Percentiles rank a stretch among this genome's conserved stretches.
Evolutionary conservation across 2,329 filamentous ascomycete genomes (phyloP).

Genomic region (Zalaria obscura): DNA sequence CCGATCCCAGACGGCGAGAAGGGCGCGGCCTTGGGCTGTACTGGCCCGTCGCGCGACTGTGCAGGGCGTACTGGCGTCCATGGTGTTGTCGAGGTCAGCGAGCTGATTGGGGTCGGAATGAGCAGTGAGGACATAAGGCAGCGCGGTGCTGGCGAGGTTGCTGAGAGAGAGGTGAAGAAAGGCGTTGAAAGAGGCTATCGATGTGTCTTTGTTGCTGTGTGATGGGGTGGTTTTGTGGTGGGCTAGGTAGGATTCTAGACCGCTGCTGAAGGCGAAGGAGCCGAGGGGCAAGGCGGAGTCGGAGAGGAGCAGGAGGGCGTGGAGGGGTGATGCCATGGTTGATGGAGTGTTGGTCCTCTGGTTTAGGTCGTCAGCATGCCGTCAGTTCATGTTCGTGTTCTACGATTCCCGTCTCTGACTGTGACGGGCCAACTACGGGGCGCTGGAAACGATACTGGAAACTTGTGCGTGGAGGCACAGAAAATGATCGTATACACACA

Average conservation of each 20-base stretch:
- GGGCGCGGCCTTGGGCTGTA: constrained; percentile 59
- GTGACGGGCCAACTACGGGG: no score
- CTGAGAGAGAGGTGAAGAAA: constrained; percentile 60
- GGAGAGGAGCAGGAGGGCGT: constrained; percentile 63
- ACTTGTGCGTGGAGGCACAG: no score
- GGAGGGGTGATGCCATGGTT: constrained; percentile 20
- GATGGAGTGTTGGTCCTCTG: no score
- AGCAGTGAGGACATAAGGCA: constrained; percentile 61
- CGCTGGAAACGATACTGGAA: no score
- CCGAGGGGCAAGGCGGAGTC: constrained; percentile 72
- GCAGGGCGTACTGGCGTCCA: constrained; percentile 64
- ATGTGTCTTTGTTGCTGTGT: constrained; percentile 11
- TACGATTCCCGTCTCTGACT: no score
- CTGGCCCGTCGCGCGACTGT: constrained; percentile 66
- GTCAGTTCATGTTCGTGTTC: no score
- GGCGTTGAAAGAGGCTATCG: constrained; percentile 35
- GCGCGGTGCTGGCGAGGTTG: constrained; percentile 55
- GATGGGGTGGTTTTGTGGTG: constrained; percentile 32
- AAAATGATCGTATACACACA: no score
- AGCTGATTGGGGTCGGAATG: constrained; percentile 42
- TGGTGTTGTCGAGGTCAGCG: constrained; percentile 52
- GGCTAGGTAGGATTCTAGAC: constrained; percentile 68
- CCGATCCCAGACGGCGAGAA: constrained; percentile 60
- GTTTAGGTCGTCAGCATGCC: no score
- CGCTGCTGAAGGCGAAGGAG: constrained; percentile 77